phyloP scores from a whole-genome alignment of 441 rosid genomes.

The Metrosideros polymorpha region DNA sequence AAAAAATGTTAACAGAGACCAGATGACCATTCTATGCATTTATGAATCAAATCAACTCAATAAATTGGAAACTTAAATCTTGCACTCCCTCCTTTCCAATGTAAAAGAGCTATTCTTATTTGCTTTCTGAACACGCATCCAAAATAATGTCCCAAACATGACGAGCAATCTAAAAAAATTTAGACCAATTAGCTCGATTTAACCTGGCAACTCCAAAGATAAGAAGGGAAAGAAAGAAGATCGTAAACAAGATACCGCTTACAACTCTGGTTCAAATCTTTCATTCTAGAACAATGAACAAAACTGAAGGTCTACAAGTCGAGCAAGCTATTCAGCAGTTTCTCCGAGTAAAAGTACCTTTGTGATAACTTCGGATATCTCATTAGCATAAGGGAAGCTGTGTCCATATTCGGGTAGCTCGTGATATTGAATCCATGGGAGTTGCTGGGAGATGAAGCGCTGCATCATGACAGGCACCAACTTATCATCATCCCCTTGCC shows the following conservation, averaged over 20 bases:
- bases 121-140: neutral
- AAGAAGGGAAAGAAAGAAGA: neutral
- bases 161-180: neutral
- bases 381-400: conserved; percentile 27
- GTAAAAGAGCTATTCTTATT: neutral
- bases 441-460: conserved; percentile 45
- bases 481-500: conserved; percentile 74
- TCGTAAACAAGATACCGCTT: neutral
- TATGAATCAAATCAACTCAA: neutral
- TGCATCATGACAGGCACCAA: conserved; percentile 51
- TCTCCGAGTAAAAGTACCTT: conserved; percentile 29
- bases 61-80: neutral
- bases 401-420: conserved; percentile 68
- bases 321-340: neutral
- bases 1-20: neutral
- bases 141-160: neutral
- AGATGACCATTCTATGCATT: neutral
- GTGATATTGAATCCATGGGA: conserved; percentile 76
- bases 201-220: neutral
- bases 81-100: neutral
- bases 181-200: neutral
- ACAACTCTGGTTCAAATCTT: neutral
- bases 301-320: neutral
- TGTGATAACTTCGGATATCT: conserved; percentile 33
- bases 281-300: neutral